These are phyloP conservation scores for Pyrrhoderma noxium DNA, from an alignment of 1,284 basidiomycete species.

Conservation along the genomic window DNA sequence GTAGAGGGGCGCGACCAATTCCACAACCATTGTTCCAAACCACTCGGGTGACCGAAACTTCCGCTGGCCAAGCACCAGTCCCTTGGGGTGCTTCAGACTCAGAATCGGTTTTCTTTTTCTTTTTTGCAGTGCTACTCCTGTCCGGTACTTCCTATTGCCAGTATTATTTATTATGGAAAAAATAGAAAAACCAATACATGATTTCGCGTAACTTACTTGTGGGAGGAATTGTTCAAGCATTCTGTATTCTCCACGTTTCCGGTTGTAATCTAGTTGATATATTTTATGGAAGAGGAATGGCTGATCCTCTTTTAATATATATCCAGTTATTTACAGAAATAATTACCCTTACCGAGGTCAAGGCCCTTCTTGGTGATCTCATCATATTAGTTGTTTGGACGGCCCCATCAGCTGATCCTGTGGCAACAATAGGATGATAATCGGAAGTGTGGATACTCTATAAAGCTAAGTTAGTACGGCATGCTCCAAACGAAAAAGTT, in stretches of 20 bases:
- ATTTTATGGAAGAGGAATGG: conserved; percentile 73
- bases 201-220: conserved; percentile 41
- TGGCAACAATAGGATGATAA: conserved; percentile 79
- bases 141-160: conserved; percentile 35
- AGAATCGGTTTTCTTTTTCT: conserved; percentile 26
- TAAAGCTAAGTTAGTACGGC: not conserved
- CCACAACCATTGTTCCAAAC: conserved; percentile 76
- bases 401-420: conserved; percentile 77
- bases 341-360: conserved; percentile 48
- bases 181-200: conserved; percentile 49
- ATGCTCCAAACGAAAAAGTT: conserved; percentile 12
- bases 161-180: no score
- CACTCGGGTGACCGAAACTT: conserved; percentile 69
- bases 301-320: conserved; percentile 30
- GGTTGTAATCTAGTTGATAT: conserved; percentile 82
- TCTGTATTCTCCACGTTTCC: conserved; percentile 60
- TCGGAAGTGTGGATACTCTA: conserved; percentile 73
- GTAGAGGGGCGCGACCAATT: conserved; percentile 52
- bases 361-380: conserved; percentile 58
- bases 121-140: conserved; percentile 25
- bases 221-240: conserved; percentile 83
- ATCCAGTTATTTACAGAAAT: conserved; percentile 1
- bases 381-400: conserved; percentile 67
- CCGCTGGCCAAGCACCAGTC: conserved; percentile 67
- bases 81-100: conserved; percentile 21